These are phyloP conservation scores for Tuber magnatum DNA, from an alignment of 495 filamentous ascomycete genomes.

Conservation along the genomic window DNA sequence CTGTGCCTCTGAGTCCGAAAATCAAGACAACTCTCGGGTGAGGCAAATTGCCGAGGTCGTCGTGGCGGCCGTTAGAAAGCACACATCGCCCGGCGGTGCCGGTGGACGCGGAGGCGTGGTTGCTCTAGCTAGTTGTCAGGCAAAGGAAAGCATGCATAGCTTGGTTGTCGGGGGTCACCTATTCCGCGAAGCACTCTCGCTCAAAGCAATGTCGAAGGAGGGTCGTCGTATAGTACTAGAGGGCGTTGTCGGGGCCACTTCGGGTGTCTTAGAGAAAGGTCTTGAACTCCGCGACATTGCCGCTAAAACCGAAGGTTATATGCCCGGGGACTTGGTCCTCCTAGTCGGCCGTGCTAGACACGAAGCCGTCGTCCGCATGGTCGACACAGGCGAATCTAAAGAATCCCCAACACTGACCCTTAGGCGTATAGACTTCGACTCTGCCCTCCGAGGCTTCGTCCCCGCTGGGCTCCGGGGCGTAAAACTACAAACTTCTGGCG, in stretches of 20 bases:
- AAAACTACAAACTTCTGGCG: constrained; percentile 68
- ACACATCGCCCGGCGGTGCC: constrained; percentile 51
- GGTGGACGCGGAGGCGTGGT: constrained; percentile 63
- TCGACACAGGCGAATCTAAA: constrained; percentile 41
- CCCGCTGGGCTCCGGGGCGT: constrained; percentile 91
- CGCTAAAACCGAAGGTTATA: constrained; percentile 90
- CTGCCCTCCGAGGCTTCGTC: constrained; percentile 81
- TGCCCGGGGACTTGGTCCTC: constrained; percentile 86
- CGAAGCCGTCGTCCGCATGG: constrained; percentile 77
- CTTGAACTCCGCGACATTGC: constrained; percentile 90
- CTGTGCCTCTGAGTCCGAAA: constrained; percentile 87
- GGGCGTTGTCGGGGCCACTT: constrained; percentile 49
- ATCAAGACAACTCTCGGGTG: constrained; percentile 82
- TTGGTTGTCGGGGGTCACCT: constrained; percentile 72
- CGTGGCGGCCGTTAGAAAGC: constrained; percentile 72
- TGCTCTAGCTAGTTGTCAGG: constrained; percentile 79
- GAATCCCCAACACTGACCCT: constrained; percentile 50
- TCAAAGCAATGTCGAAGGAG: constrained; percentile 88
- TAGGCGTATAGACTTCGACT: constrained; percentile 64
- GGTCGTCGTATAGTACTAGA: constrained; percentile 75
- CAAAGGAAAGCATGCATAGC: constrained; percentile 79
- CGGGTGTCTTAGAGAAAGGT: constrained; percentile 48
- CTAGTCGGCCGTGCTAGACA: constrained; percentile 80
- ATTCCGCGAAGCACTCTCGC: constrained; percentile 69
- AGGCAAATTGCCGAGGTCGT: constrained; percentile 86